A percentile compares a stretch with the other conserved stretches of the same genome.
phyloP scores from a whole-genome alignment of 2,329 filamentous ascomycete genomes.

The Pyricularia grisea region DNA sequence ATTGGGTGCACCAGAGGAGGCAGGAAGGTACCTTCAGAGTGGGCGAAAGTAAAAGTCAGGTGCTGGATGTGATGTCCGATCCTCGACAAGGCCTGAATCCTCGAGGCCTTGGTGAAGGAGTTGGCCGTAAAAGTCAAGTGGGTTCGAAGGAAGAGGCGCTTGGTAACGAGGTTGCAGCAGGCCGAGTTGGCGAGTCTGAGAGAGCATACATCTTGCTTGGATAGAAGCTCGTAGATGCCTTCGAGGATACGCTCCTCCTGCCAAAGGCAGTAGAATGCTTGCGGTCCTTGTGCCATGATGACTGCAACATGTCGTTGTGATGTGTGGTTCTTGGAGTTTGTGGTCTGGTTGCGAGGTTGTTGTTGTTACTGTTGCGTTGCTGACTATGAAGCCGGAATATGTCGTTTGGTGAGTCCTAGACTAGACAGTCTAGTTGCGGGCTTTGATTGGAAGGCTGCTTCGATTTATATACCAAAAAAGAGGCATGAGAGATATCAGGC shows the following conservation, averaged over 20 bases:
- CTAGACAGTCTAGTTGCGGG: background rate
- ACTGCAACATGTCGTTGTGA: slow-evolving; percentile 33
- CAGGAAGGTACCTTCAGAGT: slow-evolving; percentile 65
- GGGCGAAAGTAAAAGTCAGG: slow-evolving; percentile 68
- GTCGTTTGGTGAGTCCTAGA: background rate
- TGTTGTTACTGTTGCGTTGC: background rate
- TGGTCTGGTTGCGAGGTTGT: background rate
- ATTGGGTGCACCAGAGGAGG: slow-evolving; percentile 73
- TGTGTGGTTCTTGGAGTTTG: background rate
- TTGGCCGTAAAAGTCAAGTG: slow-evolving; percentile 62
- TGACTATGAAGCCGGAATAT: background rate
- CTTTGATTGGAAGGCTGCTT: background rate
- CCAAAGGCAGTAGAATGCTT: slow-evolving; percentile 46
- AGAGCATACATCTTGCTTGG: slow-evolving; percentile 43
- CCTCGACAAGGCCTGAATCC: slow-evolving; percentile 64
- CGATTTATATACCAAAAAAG: background rate
- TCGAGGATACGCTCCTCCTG: slow-evolving; percentile 40
- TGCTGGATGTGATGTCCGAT: slow-evolving; percentile 73
- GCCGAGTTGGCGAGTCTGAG: slow-evolving; percentile 61
- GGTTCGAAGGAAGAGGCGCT: slow-evolving; percentile 58
- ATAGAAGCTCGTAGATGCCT: slow-evolving; percentile 37
- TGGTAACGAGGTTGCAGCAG: slow-evolving; percentile 61
- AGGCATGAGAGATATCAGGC: background rate
- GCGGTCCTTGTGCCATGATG: slow-evolving; percentile 38
- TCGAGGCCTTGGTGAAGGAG: slow-evolving; percentile 65